These are phyloP conservation scores for Juncus inflexus DNA, from an alignment of 176 grass and related monocot species.

Conservation along the genomic window DNA sequence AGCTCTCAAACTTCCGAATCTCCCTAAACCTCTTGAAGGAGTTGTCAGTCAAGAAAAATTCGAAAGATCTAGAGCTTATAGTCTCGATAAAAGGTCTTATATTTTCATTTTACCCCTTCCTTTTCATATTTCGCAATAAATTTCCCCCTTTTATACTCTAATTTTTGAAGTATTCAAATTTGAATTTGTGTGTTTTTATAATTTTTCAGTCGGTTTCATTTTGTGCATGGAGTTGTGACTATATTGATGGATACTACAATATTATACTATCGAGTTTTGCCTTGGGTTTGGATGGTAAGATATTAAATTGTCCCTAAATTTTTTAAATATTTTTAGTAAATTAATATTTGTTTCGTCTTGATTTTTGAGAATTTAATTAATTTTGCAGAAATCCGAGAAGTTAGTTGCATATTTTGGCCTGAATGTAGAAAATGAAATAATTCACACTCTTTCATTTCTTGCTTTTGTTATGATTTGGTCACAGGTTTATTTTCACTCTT, in stretches of 20 bases:
- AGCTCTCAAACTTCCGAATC: slow-evolving; percentile 52
- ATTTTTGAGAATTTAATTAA: slow-evolving; percentile 25
- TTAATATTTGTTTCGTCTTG: background rate
- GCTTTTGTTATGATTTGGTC: slow-evolving; percentile 95
- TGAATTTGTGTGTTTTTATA: background rate
- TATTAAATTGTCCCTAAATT: background rate
- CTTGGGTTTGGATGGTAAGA: slow-evolving; percentile 96
- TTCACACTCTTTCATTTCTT: slow-evolving; percentile 96
- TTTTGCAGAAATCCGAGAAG: slow-evolving; percentile 60
- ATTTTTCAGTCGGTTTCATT: slow-evolving; percentile 72
- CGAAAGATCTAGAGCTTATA: slow-evolving; percentile 73
- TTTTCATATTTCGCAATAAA: slow-evolving; percentile 9
- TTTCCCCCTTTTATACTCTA: slow-evolving; percentile 5
- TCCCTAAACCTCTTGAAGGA: slow-evolving; percentile 68
- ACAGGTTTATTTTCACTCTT: slow-evolving; percentile 48
- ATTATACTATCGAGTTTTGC: slow-evolving; percentile 76
- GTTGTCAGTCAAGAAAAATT: slow-evolving; percentile 90
- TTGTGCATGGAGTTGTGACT: slow-evolving; percentile 72
- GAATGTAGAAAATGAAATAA: slow-evolving; percentile 84
- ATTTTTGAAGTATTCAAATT: background rate
- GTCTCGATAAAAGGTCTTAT: slow-evolving; percentile 86
- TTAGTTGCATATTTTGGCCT: slow-evolving; percentile 52
- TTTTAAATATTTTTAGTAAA: too few species aligned
- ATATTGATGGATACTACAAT: slow-evolving; percentile 87
- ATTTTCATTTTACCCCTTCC: background rate